These are phyloP conservation scores for Cladorrhinum sp. DNA, from an alignment of 2,329 filamentous ascomycete genomes.

Conservation along the genomic window DNA sequence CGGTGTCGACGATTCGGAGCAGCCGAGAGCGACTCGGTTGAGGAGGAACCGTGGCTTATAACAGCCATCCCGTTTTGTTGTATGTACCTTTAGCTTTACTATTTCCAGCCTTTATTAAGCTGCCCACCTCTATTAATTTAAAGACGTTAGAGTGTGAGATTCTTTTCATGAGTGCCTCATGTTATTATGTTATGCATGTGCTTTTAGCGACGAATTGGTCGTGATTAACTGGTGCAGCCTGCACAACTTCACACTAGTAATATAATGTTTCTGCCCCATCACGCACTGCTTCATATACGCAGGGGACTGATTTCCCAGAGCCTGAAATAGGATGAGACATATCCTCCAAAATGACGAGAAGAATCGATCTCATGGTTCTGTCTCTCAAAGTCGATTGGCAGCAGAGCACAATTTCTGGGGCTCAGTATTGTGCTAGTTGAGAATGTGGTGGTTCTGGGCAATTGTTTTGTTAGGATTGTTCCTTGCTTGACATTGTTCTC, in stretches of 20 bases:
- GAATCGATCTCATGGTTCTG: not conserved
- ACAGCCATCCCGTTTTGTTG: not conserved
- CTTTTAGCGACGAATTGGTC: not conserved
- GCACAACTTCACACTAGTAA: not conserved
- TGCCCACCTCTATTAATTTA: not conserved
- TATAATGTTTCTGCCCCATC: not conserved
- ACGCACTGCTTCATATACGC: too few species aligned
- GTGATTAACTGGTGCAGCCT: not conserved
- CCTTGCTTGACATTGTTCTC: not conserved
- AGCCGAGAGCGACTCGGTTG: not conserved
- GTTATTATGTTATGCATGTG: too few species aligned
- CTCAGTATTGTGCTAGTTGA: not conserved
- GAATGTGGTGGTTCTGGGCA: not conserved
- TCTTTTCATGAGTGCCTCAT: too few species aligned
- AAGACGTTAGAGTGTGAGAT: not conserved
- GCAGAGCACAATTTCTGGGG: not conserved
- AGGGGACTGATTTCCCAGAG: not conserved
- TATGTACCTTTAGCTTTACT: not conserved
- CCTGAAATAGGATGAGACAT: not conserved
- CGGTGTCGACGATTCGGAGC: not conserved
- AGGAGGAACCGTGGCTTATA: not conserved
- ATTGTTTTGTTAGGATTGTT: not conserved
- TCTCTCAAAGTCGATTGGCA: not conserved
- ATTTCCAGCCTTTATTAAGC: not conserved
- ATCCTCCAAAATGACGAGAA: not conserved